Conservation (phyloP, 2,329 filamentous ascomycete genomes). For the Fusarium tricinctum region DNA sequence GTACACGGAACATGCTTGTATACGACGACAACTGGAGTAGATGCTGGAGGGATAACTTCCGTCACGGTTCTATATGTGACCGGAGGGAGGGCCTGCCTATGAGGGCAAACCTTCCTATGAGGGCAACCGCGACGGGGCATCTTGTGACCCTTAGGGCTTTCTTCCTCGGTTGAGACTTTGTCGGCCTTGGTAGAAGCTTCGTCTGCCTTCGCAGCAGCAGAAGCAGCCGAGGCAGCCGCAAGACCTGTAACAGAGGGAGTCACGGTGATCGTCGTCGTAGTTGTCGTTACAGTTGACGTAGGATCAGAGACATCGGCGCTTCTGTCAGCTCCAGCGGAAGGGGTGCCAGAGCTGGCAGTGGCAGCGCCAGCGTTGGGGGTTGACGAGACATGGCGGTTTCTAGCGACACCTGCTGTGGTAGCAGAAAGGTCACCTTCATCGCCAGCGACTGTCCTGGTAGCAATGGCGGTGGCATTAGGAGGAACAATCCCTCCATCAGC, state of each 20-base stretch:
- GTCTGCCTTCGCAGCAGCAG: background rate
- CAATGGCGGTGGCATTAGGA: background rate
- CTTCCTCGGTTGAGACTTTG: background rate
- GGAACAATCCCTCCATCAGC: slow-evolving; percentile 7
- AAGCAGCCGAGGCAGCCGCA: background rate
- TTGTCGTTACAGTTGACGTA: background rate
- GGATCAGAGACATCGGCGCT: background rate
- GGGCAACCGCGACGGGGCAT: background rate
- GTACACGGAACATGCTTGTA: no score
- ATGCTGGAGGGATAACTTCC: no score
- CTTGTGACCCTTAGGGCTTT: background rate
- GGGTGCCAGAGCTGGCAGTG: background rate
- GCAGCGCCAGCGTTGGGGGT: no score
- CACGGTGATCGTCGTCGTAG: slow-evolving; percentile 22
- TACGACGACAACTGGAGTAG: no score
- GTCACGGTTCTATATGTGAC: no score
- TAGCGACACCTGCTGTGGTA: background rate
- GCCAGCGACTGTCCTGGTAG: background rate
- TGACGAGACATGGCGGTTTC: no score
- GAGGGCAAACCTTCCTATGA: no score
- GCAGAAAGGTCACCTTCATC: background rate
- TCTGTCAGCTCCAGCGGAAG: background rate
- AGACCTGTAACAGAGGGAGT: background rate
- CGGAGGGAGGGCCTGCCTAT: no score
- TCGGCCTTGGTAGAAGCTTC: background rate